These are phyloP conservation scores for Aspergillaceae sp. DNA, from an alignment of 2,329 filamentous ascomycete genomes.

Conservation along the genomic window DNA sequence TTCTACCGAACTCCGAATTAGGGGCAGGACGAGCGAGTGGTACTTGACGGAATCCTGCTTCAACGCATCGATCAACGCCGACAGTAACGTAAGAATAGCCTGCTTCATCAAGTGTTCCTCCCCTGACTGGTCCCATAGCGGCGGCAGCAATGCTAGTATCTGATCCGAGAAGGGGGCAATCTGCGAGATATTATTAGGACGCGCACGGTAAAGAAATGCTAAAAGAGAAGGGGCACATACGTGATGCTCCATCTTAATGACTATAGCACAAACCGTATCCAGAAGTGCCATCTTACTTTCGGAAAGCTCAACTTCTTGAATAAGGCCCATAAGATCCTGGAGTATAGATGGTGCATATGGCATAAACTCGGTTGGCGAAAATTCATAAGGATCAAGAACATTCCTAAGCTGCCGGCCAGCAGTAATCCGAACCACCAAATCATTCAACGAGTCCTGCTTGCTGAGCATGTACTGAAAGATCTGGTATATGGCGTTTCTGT, in stretches of 20 bases:
- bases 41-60: conserved; percentile 68
- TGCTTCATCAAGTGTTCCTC: conserved; percentile 92
- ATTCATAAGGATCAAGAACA: conserved; percentile 77
- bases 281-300: conserved; percentile 88
- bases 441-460: conserved; percentile 67
- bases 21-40: conserved; percentile 68
- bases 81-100: conserved; percentile 75
- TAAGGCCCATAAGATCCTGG: conserved; percentile 63
- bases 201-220: not conserved
- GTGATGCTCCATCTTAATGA: conserved; percentile 70
- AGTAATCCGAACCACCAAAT: conserved; percentile 84
- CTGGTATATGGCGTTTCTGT: conserved; percentile 68
- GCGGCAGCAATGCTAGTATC: conserved; percentile 70
- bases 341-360: conserved; percentile 70
- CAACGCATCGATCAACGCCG: conserved; percentile 79
- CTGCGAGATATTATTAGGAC: conserved; percentile 20
- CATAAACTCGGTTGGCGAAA: conserved; percentile 62
- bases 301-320: conserved; percentile 68
- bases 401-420: conserved; percentile 75
- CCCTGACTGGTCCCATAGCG: conserved; percentile 74
- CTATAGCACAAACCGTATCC: conserved; percentile 73
- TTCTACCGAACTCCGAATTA: conserved; percentile 72
- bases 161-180: conserved; percentile 63
- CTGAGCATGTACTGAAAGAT: conserved; percentile 83
- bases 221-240: conserved; percentile 29